A percentile compares a stretch with the other conserved stretches of the same genome.
phyloP scores from a whole-genome alignment of 805 yeast species.

The Spathaspora arborariae region DNA sequence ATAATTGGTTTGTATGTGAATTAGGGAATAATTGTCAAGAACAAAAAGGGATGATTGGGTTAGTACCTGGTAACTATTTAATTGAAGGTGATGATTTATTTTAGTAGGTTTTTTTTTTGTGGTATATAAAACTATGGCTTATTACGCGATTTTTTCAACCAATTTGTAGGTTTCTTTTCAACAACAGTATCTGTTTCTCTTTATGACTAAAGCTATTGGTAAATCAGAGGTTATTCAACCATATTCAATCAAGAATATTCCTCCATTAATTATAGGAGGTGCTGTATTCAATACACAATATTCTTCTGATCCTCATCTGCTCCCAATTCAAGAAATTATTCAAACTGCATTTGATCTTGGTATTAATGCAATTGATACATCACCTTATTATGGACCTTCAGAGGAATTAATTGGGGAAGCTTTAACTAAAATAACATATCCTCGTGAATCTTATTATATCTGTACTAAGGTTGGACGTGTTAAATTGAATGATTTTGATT shows the following conservation, averaged over 20 bases:
- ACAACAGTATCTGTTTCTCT: no score
- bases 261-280: conserved; percentile 77
- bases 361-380: conserved; percentile 77
- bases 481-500: conserved; percentile 67
- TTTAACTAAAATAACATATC: conserved; percentile 32
- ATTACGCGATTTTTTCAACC: background rate
- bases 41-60: conserved; percentile 32
- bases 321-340: conserved; percentile 59
- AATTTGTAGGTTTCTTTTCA: no score
- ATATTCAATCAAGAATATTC: conserved; percentile 31
- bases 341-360: conserved; percentile 62
- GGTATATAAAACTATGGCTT: background rate
- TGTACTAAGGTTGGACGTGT: conserved; percentile 88
- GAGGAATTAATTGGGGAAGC: conserved; percentile 73
- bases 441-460: conserved; percentile 63
- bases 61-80: conserved; percentile 43
- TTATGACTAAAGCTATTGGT: conserved; percentile 15
- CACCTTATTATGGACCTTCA: conserved; percentile 91
- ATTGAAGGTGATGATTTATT: conserved; percentile 27
- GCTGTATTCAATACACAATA: conserved; percentile 84
- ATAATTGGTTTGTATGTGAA: conserved; percentile 43
- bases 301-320: conserved; percentile 57
- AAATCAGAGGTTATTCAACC: conserved; percentile 15
- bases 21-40: conserved; percentile 28
- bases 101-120: conserved; percentile 2